These are phyloP conservation scores for Lodderomyces margitis DNA, from an alignment of 1,139 yeast species.

Conservation along the genomic window DNA sequence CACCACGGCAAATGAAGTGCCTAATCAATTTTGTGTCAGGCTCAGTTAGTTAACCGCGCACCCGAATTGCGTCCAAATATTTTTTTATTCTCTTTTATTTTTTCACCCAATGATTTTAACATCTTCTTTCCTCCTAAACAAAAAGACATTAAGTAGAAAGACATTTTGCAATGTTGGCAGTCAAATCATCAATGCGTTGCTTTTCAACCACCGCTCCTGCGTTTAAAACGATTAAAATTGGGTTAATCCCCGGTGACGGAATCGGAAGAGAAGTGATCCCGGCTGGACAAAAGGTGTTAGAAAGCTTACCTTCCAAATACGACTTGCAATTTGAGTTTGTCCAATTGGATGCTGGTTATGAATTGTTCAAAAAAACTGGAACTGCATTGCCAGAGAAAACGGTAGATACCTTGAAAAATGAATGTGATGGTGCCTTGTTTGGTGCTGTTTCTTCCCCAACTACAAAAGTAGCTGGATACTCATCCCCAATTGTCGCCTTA, in stretches of 20 bases:
- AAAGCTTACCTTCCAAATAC: constrained; percentile 71
- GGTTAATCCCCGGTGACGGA: constrained; percentile 95
- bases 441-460: constrained; percentile 98
- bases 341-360: constrained; percentile 90
- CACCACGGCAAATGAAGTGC: constrained; percentile 2
- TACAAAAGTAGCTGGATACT: constrained; percentile 90
- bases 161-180: constrained; percentile 20
- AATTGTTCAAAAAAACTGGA: constrained; percentile 88
- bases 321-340: constrained; percentile 83
- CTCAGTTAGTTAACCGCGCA: not conserved
- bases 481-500: constrained; percentile 96
- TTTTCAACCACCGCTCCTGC: constrained; percentile 35
- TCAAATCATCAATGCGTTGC: constrained; percentile 29
- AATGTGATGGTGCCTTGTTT: constrained; percentile 95
- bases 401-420: constrained; percentile 69
- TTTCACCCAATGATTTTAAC: not conserved
- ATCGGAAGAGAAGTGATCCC: constrained; percentile 98
- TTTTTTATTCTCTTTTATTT: not conserved
- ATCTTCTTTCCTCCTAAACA: too few species aligned
- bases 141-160: too few species aligned
- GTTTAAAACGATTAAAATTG: constrained; percentile 42
- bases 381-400: constrained; percentile 94
- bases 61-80: not conserved
- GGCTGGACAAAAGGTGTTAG: constrained; percentile 82
- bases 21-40: not conserved